Percentiles rank a stretch among this genome's conserved stretches.
phyloP scores from a whole-genome alignment of 495 filamentous ascomycete genomes.

The Lepraria neglecta region DNA sequence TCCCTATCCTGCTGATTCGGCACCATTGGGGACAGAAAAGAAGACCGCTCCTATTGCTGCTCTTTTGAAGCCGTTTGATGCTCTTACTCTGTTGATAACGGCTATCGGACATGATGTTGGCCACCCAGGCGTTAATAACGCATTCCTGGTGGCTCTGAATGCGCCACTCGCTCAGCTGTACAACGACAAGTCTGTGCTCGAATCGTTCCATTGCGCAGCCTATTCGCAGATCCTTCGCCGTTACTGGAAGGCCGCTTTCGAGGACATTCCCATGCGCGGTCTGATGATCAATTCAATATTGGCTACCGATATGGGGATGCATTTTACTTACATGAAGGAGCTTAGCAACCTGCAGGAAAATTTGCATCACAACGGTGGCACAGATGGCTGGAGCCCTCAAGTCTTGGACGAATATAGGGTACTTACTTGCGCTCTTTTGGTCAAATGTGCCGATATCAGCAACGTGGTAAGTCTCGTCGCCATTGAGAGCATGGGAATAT shows the following conservation, averaged over 20 bases:
- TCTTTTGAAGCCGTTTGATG: constrained; percentile 76
- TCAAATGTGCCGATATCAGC: constrained; percentile 98
- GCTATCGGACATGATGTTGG: constrained; percentile 97
- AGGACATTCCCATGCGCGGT: constrained; percentile 67
- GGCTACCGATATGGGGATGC: constrained; percentile 93
- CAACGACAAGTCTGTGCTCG: constrained; percentile 93
- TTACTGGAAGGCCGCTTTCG: constrained; percentile 80
- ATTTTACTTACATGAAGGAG: constrained; percentile 91
- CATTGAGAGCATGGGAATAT: neutral
- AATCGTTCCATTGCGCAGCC: constrained; percentile 95
- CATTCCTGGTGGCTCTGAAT: constrained; percentile 86
- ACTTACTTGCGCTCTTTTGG: constrained; percentile 77
- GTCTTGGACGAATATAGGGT: constrained; percentile 65
- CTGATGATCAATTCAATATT: constrained; percentile 93
- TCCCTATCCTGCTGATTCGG: constrained; percentile 45
- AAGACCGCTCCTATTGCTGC: constrained; percentile 57
- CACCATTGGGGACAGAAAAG: constrained; percentile 24
- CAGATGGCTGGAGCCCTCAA: constrained; percentile 66
- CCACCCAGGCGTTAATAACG: constrained; percentile 96
- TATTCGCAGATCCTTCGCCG: constrained; percentile 93
- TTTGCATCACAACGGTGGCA: constrained; percentile 54
- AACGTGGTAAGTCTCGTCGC: constrained; percentile 65
- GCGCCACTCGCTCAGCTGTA: constrained; percentile 95
- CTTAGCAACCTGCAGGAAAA: constrained; percentile 71
- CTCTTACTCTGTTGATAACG: constrained; percentile 80